These are phyloP conservation scores for Krasilnikovozyma curviuscula DNA, from an alignment of 768 basidiomycete species.

Conservation along the genomic window DNA sequence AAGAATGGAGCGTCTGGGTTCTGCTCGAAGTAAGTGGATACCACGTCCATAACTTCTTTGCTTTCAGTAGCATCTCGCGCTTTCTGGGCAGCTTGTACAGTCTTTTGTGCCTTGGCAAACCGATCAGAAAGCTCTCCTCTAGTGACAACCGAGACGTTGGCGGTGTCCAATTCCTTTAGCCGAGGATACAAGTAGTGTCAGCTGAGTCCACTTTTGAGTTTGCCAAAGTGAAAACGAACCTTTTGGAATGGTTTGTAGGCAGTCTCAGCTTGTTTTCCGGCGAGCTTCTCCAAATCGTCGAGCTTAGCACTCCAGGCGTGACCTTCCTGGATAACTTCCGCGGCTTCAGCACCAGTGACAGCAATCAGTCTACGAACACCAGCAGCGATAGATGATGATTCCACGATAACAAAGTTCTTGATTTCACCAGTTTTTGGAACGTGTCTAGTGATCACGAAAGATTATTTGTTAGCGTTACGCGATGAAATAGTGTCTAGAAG, in stretches of 20 bases:
- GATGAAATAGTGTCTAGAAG: neutral
- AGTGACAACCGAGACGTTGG: constrained; percentile 66
- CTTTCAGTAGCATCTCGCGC: constrained; percentile 55
- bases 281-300: constrained; percentile 38
- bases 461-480: neutral
- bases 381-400: constrained; percentile 95
- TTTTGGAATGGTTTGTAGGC: constrained; percentile 55
- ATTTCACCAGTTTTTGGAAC: constrained; percentile 93
- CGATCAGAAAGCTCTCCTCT: constrained; percentile 65
- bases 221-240: constrained; percentile 31
- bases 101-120: constrained; percentile 50
- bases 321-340: constrained; percentile 53
- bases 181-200: neutral
- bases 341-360: constrained; percentile 83
- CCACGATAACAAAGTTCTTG: constrained; percentile 83
- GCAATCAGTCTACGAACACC: constrained; percentile 88
- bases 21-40: constrained; percentile 56
- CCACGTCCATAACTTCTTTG: constrained; percentile 55
- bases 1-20: constrained; percentile 52
- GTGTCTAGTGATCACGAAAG: constrained; percentile 40
- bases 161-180: constrained; percentile 65
- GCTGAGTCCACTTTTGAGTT: neutral
- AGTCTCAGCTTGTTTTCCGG: constrained; percentile 67
- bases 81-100: constrained; percentile 66
- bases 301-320: constrained; percentile 44